These are phyloP conservation scores for Biscogniauxia sp. DNA, from an alignment of 2,329 filamentous ascomycete genomes.

Conservation along the genomic window DNA sequence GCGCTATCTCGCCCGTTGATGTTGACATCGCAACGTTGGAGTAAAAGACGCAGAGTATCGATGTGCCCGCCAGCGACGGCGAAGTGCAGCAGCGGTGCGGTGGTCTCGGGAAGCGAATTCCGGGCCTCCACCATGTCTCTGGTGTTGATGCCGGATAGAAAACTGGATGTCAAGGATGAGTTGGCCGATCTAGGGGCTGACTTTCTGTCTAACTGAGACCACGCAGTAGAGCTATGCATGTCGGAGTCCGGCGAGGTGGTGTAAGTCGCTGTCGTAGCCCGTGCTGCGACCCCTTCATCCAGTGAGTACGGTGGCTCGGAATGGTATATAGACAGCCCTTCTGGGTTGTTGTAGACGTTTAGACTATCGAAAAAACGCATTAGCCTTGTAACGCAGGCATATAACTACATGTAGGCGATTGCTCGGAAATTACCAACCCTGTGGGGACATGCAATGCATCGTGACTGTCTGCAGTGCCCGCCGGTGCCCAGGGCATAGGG, in stretches of 20 bases:
- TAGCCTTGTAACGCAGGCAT: background rate
- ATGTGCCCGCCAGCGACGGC: constrained; percentile 31
- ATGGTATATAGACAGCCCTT: constrained; percentile 29
- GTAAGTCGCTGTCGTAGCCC: constrained; percentile 22
- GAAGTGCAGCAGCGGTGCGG: constrained; percentile 33
- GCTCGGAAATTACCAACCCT: constrained; percentile 16
- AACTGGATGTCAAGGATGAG: constrained; percentile 23
- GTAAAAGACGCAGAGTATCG: constrained; percentile 29
- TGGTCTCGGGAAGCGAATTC: constrained; percentile 28
- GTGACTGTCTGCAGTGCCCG: constrained; percentile 18
- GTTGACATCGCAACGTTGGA: constrained; percentile 31
- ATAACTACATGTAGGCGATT: background rate
- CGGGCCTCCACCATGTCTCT: constrained; percentile 14
- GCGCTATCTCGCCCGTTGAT: constrained; percentile 29
- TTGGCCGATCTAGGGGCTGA: constrained; percentile 17
- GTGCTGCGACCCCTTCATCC: constrained; percentile 25
- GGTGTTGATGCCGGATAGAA: constrained; percentile 9
- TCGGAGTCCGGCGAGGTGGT: constrained; percentile 28
- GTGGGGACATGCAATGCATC: constrained; percentile 26
- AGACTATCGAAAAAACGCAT: constrained; percentile 15
- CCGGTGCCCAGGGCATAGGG: constrained; percentile 27
- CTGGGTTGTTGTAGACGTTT: constrained; percentile 25
- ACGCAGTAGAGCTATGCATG: constrained; percentile 24
- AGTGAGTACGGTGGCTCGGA: constrained; percentile 27
- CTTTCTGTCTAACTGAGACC: constrained; percentile 25